Conservation (phyloP, 73 alveolate genomes). For the Symbiodinium pilosum region DNA sequence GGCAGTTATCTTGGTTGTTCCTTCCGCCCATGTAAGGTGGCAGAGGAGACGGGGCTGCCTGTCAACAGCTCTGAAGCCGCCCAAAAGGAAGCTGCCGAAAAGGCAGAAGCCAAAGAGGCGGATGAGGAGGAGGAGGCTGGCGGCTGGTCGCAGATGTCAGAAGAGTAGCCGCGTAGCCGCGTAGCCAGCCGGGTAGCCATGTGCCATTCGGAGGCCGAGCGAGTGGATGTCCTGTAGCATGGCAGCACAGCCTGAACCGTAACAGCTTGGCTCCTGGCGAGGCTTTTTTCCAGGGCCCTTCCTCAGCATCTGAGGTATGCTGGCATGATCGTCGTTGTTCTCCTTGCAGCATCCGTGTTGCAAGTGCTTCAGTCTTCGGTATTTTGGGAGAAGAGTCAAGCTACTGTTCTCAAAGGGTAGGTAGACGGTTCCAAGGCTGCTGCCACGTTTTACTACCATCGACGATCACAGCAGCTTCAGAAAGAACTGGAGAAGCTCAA, state of each 20-base stretch:
- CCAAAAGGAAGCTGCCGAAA: background rate
- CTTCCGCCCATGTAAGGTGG: background rate
- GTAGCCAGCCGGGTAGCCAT: too few species aligned
- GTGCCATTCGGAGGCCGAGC: background rate
- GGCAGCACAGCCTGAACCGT: too few species aligned
- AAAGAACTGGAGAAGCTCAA: background rate
- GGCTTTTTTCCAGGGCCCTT: background rate
- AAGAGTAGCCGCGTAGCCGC: too few species aligned
- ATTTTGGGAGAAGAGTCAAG: background rate
- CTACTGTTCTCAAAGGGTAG: background rate
- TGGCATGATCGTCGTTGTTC: background rate
- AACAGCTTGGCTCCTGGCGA: too few species aligned
- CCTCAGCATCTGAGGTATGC: slow-evolving; percentile 1
- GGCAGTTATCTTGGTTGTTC: too few species aligned
- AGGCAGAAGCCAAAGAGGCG: background rate
- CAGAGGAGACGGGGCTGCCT: background rate
- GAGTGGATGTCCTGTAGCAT: background rate
- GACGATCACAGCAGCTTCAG: background rate
- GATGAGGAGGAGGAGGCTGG: slow-evolving; percentile 13
- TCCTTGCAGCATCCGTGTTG: background rate
- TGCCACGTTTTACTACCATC: background rate
- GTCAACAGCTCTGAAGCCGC: background rate
- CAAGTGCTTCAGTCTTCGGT: background rate
- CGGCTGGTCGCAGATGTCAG: too few species aligned
- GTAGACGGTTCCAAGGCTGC: background rate